Base-by-base conservation (phyloP, 2,329 filamentous ascomycete genomes). In the Tolypocladium cylindrosporum region DNA sequence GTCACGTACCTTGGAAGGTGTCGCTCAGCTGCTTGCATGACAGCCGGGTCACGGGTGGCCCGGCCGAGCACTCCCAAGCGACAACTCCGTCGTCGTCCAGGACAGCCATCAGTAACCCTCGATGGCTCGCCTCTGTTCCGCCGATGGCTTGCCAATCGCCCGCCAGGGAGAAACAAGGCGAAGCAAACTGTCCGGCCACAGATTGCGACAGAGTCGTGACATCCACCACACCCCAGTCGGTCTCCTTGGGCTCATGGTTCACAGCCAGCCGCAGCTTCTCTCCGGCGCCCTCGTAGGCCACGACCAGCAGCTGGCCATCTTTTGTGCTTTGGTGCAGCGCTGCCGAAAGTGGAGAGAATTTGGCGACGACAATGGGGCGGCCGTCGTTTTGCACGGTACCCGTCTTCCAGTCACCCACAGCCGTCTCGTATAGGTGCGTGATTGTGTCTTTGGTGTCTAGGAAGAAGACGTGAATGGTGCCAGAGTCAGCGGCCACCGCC, bases 401-500 rank as follows among this genome's bases (percentile, higher is more conserved):
- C 8, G 52, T 27, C 31, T 56, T 61, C 65, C 65, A 66, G 6
- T 45, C 54, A 2, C 63, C 64, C 5, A 19, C 21, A 2, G 58
- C n/a, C 7, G 54, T 34, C 51, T 61, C 56, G 48, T 60, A 62
- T 1, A 63, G 27, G 48, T 67, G 59, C 1, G 58, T 54, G 3
- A 66, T 40, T 7, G 54, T 41, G 48, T 62, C 58, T 14, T 50
- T 55, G 16, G 59, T 58, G 36, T 60, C 59, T 5, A 68, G 50
- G 55, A 64, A 68, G 56, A 68, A 66, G 31, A 66, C 27, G 56
- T 68, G 65, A 7, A 61, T 55, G 8, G 52, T 54, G 5, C 62
- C 63, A 4, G 58, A 42, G n/a, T 55, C 57, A 11, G 53, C 58
- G 4, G 59, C 60, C 36, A 62, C 54, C 21, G 62, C 60, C 36